These are phyloP conservation scores for Trichoderma atroviride DNA, from an alignment of 2,329 filamentous ascomycete genomes.

Conservation along the genomic window DNA sequence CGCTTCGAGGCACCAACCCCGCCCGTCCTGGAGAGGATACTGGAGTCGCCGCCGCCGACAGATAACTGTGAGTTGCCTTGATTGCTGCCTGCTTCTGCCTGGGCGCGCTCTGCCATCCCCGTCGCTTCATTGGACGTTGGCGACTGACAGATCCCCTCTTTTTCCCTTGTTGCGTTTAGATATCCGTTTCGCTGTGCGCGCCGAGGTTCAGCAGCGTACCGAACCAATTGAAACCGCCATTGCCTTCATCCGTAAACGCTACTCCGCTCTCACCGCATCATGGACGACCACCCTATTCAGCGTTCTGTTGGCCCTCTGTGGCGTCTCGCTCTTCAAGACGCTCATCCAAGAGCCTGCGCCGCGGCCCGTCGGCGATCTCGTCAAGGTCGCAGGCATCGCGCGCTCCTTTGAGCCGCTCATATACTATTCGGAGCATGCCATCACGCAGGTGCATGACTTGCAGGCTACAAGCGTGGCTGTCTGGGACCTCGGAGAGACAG, in stretches of 20 bases:
- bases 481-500: conserved; percentile 91
- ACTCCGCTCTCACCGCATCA: conserved; percentile 66
- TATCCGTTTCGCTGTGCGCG: conserved; percentile 83
- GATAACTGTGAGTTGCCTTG: conserved; percentile 55
- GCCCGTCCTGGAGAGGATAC: conserved; percentile 23
- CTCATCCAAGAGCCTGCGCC: conserved; percentile 67
- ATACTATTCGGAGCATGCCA: conserved; percentile 89
- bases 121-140: neutral
- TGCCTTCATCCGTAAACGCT: conserved; percentile 61
- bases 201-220: conserved; percentile 84
- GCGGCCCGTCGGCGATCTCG: conserved; percentile 63
- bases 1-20: conserved; percentile 41
- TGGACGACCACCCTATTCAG: conserved; percentile 69
- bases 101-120: conserved; percentile 1
- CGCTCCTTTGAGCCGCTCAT: conserved; percentile 93
- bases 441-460: conserved; percentile 81
- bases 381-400: conserved; percentile 87
- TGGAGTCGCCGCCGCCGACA: conserved; percentile 35
- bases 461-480: conserved; percentile 92
- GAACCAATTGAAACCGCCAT: conserved; percentile 79
- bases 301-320: conserved; percentile 62
- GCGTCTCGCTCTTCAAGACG: conserved; percentile 65
- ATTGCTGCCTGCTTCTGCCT: conserved; percentile 21
- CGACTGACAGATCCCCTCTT: conserved; percentile 3
- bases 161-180: conserved; percentile 52